Evolutionary conservation across 2,329 filamentous ascomycete genomes (phyloP).

Genomic region (Metarhizium rileyi): DNA sequence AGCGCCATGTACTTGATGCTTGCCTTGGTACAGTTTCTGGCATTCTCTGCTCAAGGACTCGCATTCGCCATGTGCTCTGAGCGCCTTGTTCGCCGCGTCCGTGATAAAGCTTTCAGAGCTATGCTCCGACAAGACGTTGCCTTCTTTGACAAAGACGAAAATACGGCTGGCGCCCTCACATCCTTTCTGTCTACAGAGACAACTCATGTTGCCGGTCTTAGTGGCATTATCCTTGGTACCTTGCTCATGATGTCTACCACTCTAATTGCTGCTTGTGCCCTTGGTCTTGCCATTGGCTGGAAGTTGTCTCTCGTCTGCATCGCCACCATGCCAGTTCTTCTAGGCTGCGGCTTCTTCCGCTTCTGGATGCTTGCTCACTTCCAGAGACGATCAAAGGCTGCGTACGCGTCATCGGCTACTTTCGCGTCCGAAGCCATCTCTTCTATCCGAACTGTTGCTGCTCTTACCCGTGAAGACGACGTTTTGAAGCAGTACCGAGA

Average conservation of each 20-base stretch:
- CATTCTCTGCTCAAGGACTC: conserved; percentile 59
- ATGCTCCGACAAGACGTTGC: conserved; percentile 88
- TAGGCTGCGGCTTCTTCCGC: conserved; percentile 76
- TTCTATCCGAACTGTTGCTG: conserved; percentile 86
- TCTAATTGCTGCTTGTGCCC: conserved; percentile 59
- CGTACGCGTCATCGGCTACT: conserved; percentile 71
- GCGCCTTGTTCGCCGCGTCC: conserved; percentile 70
- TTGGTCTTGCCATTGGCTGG: conserved; percentile 73
- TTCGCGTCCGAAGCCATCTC: conserved; percentile 92
- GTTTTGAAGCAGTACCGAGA: conserved; percentile 63
- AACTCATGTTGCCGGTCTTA: conserved; percentile 79
- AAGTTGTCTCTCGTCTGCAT: conserved; percentile 79
- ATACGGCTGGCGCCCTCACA: conserved; percentile 80
- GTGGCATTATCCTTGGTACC: conserved; percentile 79
- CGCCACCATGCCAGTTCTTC: conserved; percentile 64
- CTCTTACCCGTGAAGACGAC: conserved; percentile 76
- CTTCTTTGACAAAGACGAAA: conserved; percentile 85
- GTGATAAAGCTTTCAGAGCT: conserved; percentile 71
- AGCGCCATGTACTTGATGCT: conserved; percentile 82
- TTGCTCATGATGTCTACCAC: conserved; percentile 74
- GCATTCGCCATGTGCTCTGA: conserved; percentile 83
- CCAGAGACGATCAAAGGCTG: conserved; percentile 66
- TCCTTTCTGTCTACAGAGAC: conserved; percentile 85
- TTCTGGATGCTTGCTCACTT: conserved; percentile 78
- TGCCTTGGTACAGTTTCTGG: conserved; percentile 60